Evolutionary conservation across 2,329 filamentous ascomycete species (phyloP).

Genomic region (Raffaelea albimanens): DNA sequence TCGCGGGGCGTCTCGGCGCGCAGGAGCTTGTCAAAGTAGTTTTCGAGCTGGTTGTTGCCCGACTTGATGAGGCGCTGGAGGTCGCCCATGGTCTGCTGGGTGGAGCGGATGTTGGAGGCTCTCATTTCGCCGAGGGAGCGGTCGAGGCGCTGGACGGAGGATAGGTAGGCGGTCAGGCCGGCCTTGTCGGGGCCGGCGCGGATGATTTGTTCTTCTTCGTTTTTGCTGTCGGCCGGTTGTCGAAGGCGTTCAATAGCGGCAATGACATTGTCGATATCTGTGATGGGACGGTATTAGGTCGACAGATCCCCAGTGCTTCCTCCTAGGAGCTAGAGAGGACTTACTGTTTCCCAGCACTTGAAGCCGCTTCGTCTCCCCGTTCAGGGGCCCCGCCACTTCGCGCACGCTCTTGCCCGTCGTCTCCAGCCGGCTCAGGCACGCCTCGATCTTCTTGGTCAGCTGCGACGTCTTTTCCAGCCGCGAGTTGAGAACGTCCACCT

Average conservation of each 20-base stretch:
- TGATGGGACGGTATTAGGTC: neutral
- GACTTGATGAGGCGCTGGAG: constrained; percentile 67
- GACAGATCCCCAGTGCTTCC: neutral
- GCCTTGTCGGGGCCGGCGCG: constrained; percentile 75
- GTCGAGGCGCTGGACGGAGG: constrained; percentile 79
- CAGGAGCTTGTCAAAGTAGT: constrained; percentile 70
- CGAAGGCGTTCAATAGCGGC: constrained; percentile 80
- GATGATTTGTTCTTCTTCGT: constrained; percentile 85
- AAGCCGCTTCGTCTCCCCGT: constrained; percentile 80
- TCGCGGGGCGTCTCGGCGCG: constrained; percentile 65
- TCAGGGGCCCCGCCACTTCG: constrained; percentile 85
- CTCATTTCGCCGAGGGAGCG: constrained; percentile 78
- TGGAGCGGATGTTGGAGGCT: constrained; percentile 82
- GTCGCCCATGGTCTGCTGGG: constrained; percentile 79
- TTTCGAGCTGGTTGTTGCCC: constrained; percentile 76
- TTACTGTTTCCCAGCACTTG: constrained; percentile 80
- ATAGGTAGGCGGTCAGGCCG: constrained; percentile 76
- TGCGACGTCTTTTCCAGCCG: constrained; percentile 84
- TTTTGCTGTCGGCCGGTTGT: constrained; percentile 87
- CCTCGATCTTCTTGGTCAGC: constrained; percentile 91
- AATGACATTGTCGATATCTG: constrained; percentile 78
- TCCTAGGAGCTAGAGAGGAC: constrained; percentile 17
- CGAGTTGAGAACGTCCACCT: constrained; percentile 62
- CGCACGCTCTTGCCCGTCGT: constrained; percentile 83
- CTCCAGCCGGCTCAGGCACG: constrained; percentile 74